Evolutionary conservation across 2,329 filamentous ascomycete species (phyloP).

Genomic region (Fusarium irregulare): DNA sequence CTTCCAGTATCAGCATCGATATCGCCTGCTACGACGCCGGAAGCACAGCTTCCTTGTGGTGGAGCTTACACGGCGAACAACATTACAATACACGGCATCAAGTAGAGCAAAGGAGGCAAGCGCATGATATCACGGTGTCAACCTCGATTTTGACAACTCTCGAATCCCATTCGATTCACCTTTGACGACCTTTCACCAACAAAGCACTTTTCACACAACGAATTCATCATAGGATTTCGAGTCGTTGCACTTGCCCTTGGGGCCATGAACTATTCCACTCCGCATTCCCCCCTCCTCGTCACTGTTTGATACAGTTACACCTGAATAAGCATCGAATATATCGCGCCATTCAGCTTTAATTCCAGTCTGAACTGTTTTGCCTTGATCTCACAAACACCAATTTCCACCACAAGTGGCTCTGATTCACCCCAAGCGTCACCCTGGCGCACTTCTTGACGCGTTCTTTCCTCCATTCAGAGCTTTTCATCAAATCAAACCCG

Average conservation of each 20-base stretch:
- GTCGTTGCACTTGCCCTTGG: slow-evolving; percentile 8
- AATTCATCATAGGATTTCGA: not conserved
- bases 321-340: slow-evolving; percentile 7
- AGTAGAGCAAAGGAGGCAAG: slow-evolving; percentile 1
- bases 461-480: slow-evolving; percentile 10
- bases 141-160: not conserved
- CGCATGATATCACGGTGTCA: slow-evolving; percentile 11
- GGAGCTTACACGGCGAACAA: slow-evolving; percentile 6
- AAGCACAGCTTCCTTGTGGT: slow-evolving; percentile 32
- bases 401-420: slow-evolving; percentile 29
- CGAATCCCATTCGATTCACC: not conserved
- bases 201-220: not conserved
- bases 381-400: slow-evolving; percentile 29
- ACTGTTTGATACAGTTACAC: slow-evolving; percentile 43
- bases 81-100: slow-evolving; percentile 12
- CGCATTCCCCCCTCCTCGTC: slow-evolving; percentile 1
- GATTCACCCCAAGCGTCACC: slow-evolving; percentile 36
- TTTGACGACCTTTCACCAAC: not conserved
- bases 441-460: slow-evolving; percentile 23
- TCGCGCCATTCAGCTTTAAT: slow-evolving; percentile 27
- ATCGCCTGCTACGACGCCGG: slow-evolving; percentile 11
- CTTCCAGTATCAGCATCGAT: slow-evolving; percentile 19
- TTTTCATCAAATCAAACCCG: slow-evolving; percentile 11
- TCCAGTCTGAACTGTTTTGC: slow-evolving; percentile 23
- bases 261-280: slow-evolving; percentile 27